Conservation (phyloP, 2,329 filamentous ascomycete genomes). For the Clarireedia hainanense region DNA sequence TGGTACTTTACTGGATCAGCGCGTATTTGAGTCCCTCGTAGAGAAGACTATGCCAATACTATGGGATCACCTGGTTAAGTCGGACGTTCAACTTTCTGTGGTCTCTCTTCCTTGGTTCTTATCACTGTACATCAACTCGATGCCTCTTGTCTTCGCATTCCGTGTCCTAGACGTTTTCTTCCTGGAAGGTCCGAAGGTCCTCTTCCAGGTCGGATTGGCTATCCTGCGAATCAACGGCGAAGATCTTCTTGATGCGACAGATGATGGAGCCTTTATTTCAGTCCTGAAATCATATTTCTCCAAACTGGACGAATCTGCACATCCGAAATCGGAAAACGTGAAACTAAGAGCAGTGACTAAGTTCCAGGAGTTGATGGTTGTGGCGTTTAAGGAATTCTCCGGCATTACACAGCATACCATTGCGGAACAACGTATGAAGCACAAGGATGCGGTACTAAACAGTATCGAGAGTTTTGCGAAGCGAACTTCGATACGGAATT, state of each 20-base stretch:
- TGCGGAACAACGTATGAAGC: conserved; percentile 78
- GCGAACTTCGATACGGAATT: conserved; percentile 88
- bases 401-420: conserved; percentile 92
- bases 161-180: conserved; percentile 97
- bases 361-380: conserved; percentile 98
- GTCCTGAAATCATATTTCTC: conserved; percentile 93
- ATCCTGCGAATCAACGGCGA: conserved; percentile 96
- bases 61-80: conserved; percentile 96
- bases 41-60: conserved; percentile 98
- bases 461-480: conserved; percentile 98
- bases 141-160: conserved; percentile 97
- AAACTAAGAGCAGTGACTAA: conserved; percentile 90
- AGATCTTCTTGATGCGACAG: conserved; percentile 83
- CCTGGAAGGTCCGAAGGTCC: conserved; percentile 90
- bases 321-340: conserved; percentile 90
- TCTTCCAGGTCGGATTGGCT: conserved; percentile 95
- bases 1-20: conserved; percentile 90
- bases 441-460: conserved; percentile 88
- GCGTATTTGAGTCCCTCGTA: conserved; percentile 96
- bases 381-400: conserved; percentile 96
- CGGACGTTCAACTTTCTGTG: conserved; percentile 92
- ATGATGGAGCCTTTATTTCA: conserved; percentile 95
- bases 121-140: conserved; percentile 97
- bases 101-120: conserved; percentile 97
- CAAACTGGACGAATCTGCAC: conserved; percentile 86